phyloP scores from a whole-genome alignment of 202 grass and related monocot species.

The Setaria italica region DNA sequence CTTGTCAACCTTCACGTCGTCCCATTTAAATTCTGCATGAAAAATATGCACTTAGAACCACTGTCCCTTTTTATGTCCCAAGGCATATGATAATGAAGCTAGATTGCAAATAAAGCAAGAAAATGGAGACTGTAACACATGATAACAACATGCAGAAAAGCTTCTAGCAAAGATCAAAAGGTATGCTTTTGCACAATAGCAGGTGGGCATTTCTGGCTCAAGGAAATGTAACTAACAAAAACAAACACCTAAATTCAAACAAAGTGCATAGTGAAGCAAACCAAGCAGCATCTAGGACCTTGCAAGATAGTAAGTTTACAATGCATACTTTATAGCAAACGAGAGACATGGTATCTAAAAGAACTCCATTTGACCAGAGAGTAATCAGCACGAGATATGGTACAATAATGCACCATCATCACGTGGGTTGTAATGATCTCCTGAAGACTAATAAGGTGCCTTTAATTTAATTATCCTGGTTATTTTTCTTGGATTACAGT shows the following conservation, averaged over 20 bases:
- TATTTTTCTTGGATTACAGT: neutral
- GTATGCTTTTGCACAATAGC: neutral
- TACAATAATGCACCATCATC: neutral
- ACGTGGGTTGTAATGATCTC: neutral
- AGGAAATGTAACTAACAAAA: neutral
- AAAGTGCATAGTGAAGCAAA: conserved; percentile 4
- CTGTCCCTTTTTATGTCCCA: neutral
- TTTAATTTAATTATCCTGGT: neutral
- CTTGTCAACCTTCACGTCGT: conserved; percentile 99
- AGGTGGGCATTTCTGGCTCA: neutral
- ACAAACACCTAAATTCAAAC: conserved; percentile 1
- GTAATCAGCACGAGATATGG: conserved; percentile 6
- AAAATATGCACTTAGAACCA: neutral
- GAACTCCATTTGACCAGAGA: neutral
- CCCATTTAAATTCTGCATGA: conserved; percentile 95
- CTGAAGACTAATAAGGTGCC: conserved; percentile 9
- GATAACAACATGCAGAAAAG: neutral
- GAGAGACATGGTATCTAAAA: neutral
- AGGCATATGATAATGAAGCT: conserved; percentile 16
- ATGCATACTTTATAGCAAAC: neutral
- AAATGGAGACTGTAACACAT: neutral
- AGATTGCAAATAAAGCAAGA: conserved; percentile 2
- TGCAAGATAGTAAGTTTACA: neutral
- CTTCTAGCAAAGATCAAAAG: conserved; percentile 15
- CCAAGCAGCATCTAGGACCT: neutral